Percentiles rank a stretch among this genome's conserved stretches.
These are phyloP conservation scores for Termitomyces sp. DNA, from an alignment of 768 basidiomycete genomes.

Conservation along the genomic window DNA sequence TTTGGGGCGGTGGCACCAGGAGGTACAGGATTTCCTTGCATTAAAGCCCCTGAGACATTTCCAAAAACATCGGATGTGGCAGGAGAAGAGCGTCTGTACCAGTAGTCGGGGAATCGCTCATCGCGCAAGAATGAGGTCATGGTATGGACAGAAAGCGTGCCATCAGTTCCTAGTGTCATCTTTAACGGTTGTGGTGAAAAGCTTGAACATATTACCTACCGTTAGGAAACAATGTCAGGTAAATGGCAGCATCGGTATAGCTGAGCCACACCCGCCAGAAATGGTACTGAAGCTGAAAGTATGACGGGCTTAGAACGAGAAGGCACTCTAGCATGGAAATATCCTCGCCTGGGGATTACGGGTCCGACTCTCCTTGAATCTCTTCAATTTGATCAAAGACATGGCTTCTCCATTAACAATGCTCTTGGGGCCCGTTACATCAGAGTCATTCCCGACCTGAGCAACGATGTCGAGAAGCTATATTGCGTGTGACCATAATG, in stretches of 20 bases:
- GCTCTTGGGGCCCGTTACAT: constrained; percentile 7
- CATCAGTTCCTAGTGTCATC: constrained; percentile 3
- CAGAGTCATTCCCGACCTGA: constrained; percentile 8
- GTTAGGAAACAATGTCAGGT: constrained; percentile 9
- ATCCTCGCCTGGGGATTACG: not conserved
- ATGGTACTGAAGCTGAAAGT: constrained; percentile 7
- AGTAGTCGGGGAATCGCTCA: constrained; percentile 8
- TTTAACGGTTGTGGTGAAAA: not conserved
- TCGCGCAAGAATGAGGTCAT: constrained; percentile 12
- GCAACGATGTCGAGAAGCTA: constrained; percentile 6
- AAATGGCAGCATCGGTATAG: constrained; percentile 7
- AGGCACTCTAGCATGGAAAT: not conserved
- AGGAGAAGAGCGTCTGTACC: constrained; percentile 3
- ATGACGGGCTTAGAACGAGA: not conserved
- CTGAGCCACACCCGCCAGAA: constrained; percentile 4
- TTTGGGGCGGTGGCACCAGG: constrained; percentile 6
- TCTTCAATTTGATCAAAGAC: constrained; percentile 7
- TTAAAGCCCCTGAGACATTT: not conserved
- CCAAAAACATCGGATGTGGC: not conserved
- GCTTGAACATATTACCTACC: not conserved
- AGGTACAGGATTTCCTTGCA: not conserved
- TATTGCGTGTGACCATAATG: not conserved
- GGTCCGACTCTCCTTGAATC: constrained; percentile 5
- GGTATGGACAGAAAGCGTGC: constrained; percentile 2
- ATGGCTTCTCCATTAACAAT: constrained; percentile 4